These are phyloP conservation scores for Persicaria maculosa DNA, from an alignment of 148 eudicot species.

Conservation along the genomic window DNA sequence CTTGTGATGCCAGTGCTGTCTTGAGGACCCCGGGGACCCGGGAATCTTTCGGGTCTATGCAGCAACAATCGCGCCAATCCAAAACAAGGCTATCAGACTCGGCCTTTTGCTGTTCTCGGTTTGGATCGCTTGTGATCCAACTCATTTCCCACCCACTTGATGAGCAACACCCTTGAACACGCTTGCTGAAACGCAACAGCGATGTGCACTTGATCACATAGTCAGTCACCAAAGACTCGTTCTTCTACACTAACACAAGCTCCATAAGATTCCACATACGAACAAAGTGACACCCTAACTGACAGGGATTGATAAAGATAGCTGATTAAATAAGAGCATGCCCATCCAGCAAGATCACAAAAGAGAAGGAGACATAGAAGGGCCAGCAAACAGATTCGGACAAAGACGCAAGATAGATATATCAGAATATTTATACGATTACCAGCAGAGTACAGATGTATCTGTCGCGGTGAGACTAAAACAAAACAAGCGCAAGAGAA, in stretches of 20 bases:
- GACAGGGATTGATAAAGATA: neutral
- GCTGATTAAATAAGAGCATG: neutral
- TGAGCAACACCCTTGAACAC: neutral
- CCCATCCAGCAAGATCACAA: neutral
- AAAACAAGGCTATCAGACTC: neutral
- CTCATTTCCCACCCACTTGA: neutral
- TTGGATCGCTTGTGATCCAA: neutral
- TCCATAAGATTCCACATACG: neutral
- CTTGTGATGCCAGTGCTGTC: too few species aligned
- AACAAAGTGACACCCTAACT: neutral
- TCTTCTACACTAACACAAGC: neutral
- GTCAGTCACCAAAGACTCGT: too few species aligned
- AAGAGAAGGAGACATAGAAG: neutral
- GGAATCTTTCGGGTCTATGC: neutral
- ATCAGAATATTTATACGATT: neutral
- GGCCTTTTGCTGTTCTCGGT: neutral
- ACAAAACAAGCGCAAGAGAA: neutral
- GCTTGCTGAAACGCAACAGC: too few species aligned
- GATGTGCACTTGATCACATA: too few species aligned
- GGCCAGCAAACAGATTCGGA: constrained; percentile 8
- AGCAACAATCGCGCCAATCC: neutral
- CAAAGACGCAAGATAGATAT: neutral
- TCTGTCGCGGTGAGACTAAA: neutral
- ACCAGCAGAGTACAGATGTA: neutral
- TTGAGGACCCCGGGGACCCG: neutral